phyloP scores from a whole-genome alignment of 768 basidiomycete genomes.

The Lanmaoa rubissima region DNA sequence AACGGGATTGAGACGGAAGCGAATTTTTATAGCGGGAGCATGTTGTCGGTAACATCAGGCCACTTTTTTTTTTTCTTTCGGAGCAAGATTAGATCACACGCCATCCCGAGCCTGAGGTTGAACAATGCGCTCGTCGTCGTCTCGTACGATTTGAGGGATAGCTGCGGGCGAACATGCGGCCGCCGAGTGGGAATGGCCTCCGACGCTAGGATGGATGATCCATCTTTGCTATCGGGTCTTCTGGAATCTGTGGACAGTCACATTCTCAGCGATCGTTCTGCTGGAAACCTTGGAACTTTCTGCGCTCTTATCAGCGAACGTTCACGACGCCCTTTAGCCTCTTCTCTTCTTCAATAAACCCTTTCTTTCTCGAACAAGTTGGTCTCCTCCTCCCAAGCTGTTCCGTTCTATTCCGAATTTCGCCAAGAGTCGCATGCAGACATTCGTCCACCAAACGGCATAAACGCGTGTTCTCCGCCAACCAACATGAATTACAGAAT shows the following conservation, averaged over 20 bases:
- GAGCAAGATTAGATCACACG: constrained; percentile 15
- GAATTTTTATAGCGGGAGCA: constrained; percentile 22
- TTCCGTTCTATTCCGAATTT: constrained; percentile 12
- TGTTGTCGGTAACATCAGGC: constrained; percentile 25
- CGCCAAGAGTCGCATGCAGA: constrained; percentile 8
- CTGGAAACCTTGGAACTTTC: constrained; percentile 17
- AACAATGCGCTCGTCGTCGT: neutral
- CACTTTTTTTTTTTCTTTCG: constrained; percentile 31
- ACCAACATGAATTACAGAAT: constrained; percentile 16
- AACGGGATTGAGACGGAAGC: neutral
- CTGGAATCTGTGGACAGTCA: neutral
- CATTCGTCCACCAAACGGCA: constrained; percentile 10
- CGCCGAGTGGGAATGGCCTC: too few relatives aligned
- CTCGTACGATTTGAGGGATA: neutral
- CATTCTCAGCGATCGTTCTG: constrained; percentile 11
- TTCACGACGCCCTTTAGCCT: neutral
- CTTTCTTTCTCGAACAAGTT: constrained; percentile 13
- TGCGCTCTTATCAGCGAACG: constrained; percentile 13
- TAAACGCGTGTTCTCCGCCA: constrained; percentile 20
- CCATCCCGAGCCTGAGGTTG: neutral
- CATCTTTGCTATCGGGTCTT: constrained; percentile 3
- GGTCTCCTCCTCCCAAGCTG: neutral
- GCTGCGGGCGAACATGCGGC: neutral
- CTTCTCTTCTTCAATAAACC: neutral
- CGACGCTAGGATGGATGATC: neutral